Conservation (phyloP, 2,329 filamentous ascomycete species). For the Hymenoscyphus fructigenus region DNA sequence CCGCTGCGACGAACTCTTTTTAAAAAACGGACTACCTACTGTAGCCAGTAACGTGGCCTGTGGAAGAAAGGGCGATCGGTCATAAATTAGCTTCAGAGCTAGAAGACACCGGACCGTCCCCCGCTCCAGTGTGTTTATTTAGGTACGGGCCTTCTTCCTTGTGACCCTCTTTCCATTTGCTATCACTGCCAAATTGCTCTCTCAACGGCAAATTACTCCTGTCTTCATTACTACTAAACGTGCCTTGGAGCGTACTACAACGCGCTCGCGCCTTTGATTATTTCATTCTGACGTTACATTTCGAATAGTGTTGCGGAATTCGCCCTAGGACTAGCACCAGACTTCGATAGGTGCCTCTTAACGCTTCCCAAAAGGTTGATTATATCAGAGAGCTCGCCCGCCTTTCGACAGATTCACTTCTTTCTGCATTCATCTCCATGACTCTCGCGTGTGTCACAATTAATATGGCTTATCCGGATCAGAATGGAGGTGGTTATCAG, state of each 20-base stretch:
- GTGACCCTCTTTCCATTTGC: neutral
- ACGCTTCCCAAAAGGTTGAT: neutral
- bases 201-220: neutral
- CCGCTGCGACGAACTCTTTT: neutral
- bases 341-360: neutral
- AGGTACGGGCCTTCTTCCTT: slow-evolving; percentile 2
- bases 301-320: neutral
- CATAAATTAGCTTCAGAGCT: slow-evolving; percentile 9
- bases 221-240: neutral
- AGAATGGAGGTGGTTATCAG: slow-evolving; percentile 32
- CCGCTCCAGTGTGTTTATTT: slow-evolving; percentile 11
- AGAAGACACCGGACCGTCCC: slow-evolving; percentile 21
- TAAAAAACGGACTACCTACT: neutral
- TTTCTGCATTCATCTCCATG: slow-evolving; percentile 2
- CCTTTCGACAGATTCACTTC: neutral
- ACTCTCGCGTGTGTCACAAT: slow-evolving; percentile 23
- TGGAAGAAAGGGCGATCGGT: neutral
- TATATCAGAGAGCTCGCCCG: neutral
- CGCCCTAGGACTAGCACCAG: neutral
- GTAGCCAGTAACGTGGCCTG: neutral
- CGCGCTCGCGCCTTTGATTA: neutral
- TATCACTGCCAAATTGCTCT: neutral
- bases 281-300: neutral
- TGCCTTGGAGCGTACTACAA: neutral
- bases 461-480: slow-evolving; percentile 36